Conservation (phyloP, 257 asterid genomes). For the Agastache rugosa region DNA sequence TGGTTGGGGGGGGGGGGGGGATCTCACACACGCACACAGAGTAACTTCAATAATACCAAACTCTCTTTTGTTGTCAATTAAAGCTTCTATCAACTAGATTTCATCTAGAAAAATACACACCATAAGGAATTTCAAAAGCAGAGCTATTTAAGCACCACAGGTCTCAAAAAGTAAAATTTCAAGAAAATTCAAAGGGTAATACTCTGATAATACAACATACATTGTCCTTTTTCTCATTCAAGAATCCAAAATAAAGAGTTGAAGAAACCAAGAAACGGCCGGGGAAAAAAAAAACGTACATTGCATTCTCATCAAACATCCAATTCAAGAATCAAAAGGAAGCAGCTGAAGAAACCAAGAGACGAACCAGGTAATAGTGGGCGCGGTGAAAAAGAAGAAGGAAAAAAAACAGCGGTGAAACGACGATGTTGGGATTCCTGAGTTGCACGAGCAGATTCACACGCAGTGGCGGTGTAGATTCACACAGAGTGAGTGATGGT, state of each 20-base stretch:
- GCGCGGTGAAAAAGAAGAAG: background rate
- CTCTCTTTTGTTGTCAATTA: background rate
- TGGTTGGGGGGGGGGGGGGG: no score
- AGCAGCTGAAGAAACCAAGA: background rate
- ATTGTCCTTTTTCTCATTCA: background rate
- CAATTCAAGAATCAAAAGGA: slow-evolving; percentile 3
- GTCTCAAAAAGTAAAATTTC: background rate
- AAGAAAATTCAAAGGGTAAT: slow-evolving; percentile 6
- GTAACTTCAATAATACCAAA: slow-evolving; percentile 25
- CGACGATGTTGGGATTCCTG: background rate
- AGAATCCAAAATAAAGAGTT: slow-evolving; percentile 10
- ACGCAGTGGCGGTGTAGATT: background rate
- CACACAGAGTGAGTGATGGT: slow-evolving; percentile 19
- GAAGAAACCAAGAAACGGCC: background rate
- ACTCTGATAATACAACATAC: background rate
- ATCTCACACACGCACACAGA: background rate
- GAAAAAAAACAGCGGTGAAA: background rate
- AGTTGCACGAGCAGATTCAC: slow-evolving; percentile 13
- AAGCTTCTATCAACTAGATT: background rate
- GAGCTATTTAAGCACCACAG: background rate
- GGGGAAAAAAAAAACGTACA: background rate
- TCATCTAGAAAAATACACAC: background rate
- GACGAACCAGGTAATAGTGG: background rate
- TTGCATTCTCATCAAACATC: background rate
- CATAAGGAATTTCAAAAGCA: slow-evolving; percentile 9